Evolutionary conservation across 768 basidiomycete genomes (phyloP), one percentile per base, ranked within the genome.

Genomic region (Auriscalpium microsporum): DNA sequence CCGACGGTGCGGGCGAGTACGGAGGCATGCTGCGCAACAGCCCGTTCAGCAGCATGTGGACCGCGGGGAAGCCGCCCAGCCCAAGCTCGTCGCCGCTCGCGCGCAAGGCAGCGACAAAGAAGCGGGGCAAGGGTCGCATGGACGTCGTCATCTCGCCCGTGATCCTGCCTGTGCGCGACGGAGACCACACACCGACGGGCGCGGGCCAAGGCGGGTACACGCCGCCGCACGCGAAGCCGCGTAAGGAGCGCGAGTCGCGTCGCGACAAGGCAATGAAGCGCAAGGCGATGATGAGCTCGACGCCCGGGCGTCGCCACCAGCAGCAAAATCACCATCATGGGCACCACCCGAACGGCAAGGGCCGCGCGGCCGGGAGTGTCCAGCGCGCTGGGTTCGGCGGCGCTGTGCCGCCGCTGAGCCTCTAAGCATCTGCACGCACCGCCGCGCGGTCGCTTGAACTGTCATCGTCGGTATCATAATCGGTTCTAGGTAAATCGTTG

Each of bases 331-430:
- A 77, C 57, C 72, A 75, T 47, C 83, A 82, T 59, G 76, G 79
- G 13, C 81, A 82, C 62, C 80, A 83, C 58, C 83, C 86, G 21
- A 87, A 87, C 65, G 69, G 72, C 66, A 87, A 84, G 71, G 71
- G 72, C 51, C 77, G 85, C 44, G 74, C 79, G 53, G 73, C 77
- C 47, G 72, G 74, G 53, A 77, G 82, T 51, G 68, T 75, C 66
- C 85, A 87, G 67, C 76, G 77, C 58, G 63, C 70, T 19, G 64
- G 66, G 10, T 74, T 68, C 55, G 28, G 52, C 44, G 61, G 55
- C 50, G 56, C 58, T 21, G 61, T 62, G 50, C 61, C 61, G 42
- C 61, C 61, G 46, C 53, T 62, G 42, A 62, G 28, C 40, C 58
- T 62, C 47, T 62, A 56, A 54, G n/a, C 21, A 40, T 48, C 23